phyloP scores from a whole-genome alignment of 371 early-diverging fungal genomes.

The Mucor mucedo region DNA sequence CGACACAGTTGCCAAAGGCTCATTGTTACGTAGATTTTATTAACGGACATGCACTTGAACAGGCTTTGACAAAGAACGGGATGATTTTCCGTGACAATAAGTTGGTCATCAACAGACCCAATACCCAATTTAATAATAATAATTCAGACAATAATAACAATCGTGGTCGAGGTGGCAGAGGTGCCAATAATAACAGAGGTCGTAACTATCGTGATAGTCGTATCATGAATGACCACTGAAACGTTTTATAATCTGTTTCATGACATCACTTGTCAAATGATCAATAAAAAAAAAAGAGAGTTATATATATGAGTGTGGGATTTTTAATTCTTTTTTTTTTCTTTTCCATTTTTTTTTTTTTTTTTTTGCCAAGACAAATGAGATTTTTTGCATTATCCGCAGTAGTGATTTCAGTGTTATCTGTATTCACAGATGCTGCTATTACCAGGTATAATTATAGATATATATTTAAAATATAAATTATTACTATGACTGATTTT shows the following conservation, averaged over 20 bases:
- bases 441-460: conserved; percentile 33
- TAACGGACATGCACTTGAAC: conserved; percentile 41
- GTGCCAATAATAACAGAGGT: conserved; percentile 31
- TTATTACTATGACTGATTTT: not conserved
- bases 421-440: conserved; percentile 33
- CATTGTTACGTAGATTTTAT: conserved; percentile 57
- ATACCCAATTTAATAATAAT: conserved; percentile 30
- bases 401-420: conserved; percentile 31
- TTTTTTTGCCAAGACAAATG: conserved; percentile 26
- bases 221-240: conserved; percentile 21
- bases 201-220: conserved; percentile 38
- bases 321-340: conserved; percentile 9
- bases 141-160: not conserved
- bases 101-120: conserved; percentile 51
- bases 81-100: conserved; percentile 44
- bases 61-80: conserved; percentile 49
- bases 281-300: not conserved
- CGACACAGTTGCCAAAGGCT: conserved; percentile 45
- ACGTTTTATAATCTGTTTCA: not conserved
- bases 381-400: conserved; percentile 41
- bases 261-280: conserved; percentile 11
- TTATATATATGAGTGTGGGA: conserved; percentile 11
- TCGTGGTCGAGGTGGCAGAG: conserved; percentile 23
- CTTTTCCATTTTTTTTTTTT: conserved; percentile 13
- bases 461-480: not conserved